A percentile compares a stretch with the other conserved stretches of the same genome.
These are phyloP conservation scores for Ophiostoma triangulosporum DNA, from an alignment of 2,329 filamentous ascomycete species.

Conservation along the genomic window DNA sequence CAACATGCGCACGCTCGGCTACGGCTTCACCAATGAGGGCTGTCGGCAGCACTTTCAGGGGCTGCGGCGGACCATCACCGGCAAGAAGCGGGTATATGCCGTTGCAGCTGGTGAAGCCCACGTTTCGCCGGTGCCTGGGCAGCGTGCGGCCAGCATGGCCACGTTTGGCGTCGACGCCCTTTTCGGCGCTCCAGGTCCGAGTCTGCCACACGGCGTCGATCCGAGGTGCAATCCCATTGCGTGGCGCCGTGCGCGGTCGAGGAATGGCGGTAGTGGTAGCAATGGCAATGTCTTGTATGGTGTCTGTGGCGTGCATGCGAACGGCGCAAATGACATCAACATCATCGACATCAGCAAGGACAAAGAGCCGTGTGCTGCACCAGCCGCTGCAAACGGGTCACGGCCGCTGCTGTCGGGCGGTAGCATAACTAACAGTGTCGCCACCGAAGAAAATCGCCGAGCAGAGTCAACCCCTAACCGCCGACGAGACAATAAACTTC, in stretches of 20 bases:
- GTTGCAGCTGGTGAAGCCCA: background rate
- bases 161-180: too few species aligned
- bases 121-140: background rate
- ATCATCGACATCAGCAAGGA: too few species aligned
- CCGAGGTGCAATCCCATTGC: constrained; percentile 45
- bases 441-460: too few species aligned
- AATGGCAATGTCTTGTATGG: background rate
- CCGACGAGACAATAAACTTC: too few species aligned
- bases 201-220: constrained; percentile 26
- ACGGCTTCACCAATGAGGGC: constrained; percentile 51
- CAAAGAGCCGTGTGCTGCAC: too few species aligned
- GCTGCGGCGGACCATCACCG: constrained; percentile 19
- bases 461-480: too few species aligned
- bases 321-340: too few species aligned
- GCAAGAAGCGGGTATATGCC: constrained; percentile 12
- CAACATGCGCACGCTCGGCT: constrained; percentile 44
- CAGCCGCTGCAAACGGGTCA: too few species aligned
- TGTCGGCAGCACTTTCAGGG: constrained; percentile 53
- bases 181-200: constrained; percentile 3
- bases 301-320: too few species aligned
- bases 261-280: background rate
- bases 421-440: too few species aligned
- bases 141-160: too few species aligned
- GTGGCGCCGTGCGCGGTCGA: constrained; percentile 44
- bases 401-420: too few species aligned